Percentiles rank a stretch among this genome's conserved stretches.
These are phyloP conservation scores for Kazachstania viticola DNA, from an alignment of 805 yeast genomes.

Conservation along the genomic window DNA sequence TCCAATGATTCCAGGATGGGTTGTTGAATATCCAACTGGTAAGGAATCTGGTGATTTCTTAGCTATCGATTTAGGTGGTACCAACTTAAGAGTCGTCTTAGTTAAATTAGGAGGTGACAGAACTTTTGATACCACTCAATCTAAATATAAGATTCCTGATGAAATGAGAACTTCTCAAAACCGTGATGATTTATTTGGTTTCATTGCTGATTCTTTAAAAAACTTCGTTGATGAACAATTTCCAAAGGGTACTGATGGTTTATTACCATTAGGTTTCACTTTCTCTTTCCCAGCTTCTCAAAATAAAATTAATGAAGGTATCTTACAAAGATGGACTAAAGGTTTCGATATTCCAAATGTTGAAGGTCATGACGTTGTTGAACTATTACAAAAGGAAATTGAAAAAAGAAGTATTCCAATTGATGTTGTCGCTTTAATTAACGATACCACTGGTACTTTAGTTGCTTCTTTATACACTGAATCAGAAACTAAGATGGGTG, in stretches of 20 bases:
- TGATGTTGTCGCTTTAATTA: conserved; percentile 81
- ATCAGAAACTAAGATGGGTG: conserved; percentile 82
- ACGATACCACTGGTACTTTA: conserved; percentile 94
- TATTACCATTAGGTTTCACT: conserved; percentile 83
- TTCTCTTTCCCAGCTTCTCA: conserved; percentile 88
- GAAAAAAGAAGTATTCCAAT: conserved; percentile 58
- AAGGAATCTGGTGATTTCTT: conserved; percentile 78
- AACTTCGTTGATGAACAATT: conserved; percentile 54
- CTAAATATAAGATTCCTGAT: conserved; percentile 72
- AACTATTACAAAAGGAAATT: conserved; percentile 74
- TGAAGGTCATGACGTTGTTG: conserved; percentile 90
- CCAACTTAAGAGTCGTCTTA: conserved; percentile 86
- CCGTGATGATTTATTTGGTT: conserved; percentile 64
- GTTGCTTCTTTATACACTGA: conserved; percentile 93
- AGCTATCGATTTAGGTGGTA: conserved; percentile 96
- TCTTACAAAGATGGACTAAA: conserved; percentile 93
- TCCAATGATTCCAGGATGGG: conserved; percentile 98
- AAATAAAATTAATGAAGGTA: conserved; percentile 70
- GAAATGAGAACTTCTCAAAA: conserved; percentile 66
- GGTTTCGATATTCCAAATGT: conserved; percentile 91
- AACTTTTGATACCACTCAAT: conserved; percentile 75
- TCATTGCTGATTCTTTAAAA: conserved; percentile 73
- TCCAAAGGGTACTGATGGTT: conserved; percentile 53
- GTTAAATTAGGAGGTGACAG: conserved; percentile 76
- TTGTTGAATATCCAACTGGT: conserved; percentile 86